Percentiles rank a stretch among this genome's conserved stretches.
These are phyloP conservation scores for Massarina eburnea DNA, from an alignment of 2,329 filamentous ascomycete species.

Conservation along the genomic window DNA sequence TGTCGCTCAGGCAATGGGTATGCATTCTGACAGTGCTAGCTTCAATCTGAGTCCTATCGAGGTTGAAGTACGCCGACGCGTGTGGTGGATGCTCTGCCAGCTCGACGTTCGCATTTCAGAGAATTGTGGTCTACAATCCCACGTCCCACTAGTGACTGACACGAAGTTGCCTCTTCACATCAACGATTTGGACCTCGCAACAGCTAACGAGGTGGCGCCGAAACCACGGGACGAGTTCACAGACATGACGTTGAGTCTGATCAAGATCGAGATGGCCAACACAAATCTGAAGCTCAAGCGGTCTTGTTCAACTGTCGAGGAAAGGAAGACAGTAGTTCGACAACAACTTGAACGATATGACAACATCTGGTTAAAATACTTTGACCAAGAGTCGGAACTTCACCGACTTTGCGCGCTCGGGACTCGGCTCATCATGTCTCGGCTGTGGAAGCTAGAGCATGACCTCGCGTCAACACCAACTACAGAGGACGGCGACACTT, in stretches of 20 bases:
- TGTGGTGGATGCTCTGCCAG: constrained; percentile 16
- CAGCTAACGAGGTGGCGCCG: too few species aligned
- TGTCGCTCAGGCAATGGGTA: constrained; percentile 12
- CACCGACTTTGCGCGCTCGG: constrained; percentile 7
- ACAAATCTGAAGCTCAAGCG: constrained; percentile 7
- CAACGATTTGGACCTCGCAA: constrained; percentile 12
- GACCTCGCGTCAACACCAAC: not conserved
- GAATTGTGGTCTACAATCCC: constrained; percentile 13
- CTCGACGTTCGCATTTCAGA: constrained; percentile 12
- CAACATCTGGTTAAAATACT: constrained; percentile 9
- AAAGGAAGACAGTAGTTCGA: not conserved
- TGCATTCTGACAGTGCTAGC: constrained; percentile 10
- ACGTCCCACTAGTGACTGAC: constrained; percentile 8
- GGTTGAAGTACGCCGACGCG: constrained; percentile 13
- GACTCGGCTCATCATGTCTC: constrained; percentile 6
- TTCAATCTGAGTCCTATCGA: constrained; percentile 6
- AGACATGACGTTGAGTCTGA: constrained; percentile 13
- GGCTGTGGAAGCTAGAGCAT: constrained; percentile 7
- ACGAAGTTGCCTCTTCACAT: constrained; percentile 10
- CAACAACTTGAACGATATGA: constrained; percentile 8
- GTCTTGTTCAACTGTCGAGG: not conserved
- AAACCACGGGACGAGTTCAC: constrained; percentile 5
- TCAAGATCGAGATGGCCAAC: constrained; percentile 8
- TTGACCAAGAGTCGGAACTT: constrained; percentile 2
- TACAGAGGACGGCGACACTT: not conserved